Base-by-base conservation (phyloP, 495 filamentous ascomycete genomes). In the Lasiosphaeris hirsuta region DNA sequence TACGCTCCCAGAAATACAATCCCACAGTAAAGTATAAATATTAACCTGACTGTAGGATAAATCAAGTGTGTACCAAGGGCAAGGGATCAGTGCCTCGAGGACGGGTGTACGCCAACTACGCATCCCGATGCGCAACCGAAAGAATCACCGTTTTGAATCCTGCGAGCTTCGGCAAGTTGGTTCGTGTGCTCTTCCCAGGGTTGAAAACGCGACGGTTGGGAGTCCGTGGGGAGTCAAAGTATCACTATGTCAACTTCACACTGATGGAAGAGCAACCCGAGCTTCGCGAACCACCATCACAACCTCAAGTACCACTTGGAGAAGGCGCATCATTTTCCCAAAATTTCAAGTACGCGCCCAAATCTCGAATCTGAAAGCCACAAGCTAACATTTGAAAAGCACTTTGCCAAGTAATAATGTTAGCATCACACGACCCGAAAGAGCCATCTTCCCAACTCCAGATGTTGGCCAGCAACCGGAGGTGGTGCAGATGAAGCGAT, bases 141-240 rank as follows among this genome's bases (percentile, higher is more conserved):
- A 83, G 91, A 65, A 94, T 98, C 42, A 90, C 91, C 4, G 89
- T 95, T 4, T 64, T 98, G 53, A 98, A 98, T 63, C 92, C 95
- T 34, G 94, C 94, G 6, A 97, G 92, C 6, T 98, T 98, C 75
- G 94, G 94, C 35, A 98, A 98, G 69, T 83, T 97, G 23, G 94
- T 98, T 23, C 84, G 95, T 10, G 92, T 97, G 33, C 89, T 97
- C 39, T 98, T 97, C 60, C 93, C 92, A 1, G 92, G 90, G 43
- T 84, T 98, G 14, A 92, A 95, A 67, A 97, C 94, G 10, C 83
- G 94, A 39, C 81, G 94, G 48, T 79, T 98, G 10, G 94, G 94
- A 43, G 91, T 97, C 40, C 86, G 94, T 17, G 95, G 95, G 41
- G 92, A 97, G 73, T 97, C 95, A 5, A 98, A 98, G 70, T 98